Base-by-base conservation (phyloP, 106 monocot species). In the Dioscorea zingiberensis region DNA sequence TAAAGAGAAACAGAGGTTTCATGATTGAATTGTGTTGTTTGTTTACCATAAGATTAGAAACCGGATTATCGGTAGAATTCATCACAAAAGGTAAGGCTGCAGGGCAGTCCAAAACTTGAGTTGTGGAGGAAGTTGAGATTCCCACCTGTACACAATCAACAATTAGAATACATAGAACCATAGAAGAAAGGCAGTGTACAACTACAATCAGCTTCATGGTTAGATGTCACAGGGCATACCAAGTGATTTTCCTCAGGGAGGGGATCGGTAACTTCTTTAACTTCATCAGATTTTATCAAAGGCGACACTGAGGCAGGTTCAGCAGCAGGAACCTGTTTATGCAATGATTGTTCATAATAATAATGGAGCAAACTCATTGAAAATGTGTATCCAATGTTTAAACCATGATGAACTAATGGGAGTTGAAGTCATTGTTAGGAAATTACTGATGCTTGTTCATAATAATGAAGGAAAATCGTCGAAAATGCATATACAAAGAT, bases 201-300 rank as follows among this genome's bases (percentile, higher is more conserved):
- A 38, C 10, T 38, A 38, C 10, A 38, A 38, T 38, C 38, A 7
- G 30, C 30, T 30, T 30, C 30, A 7, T 30, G 2, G 30, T 30
- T 30, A 2, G 38, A 38, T 6, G 10, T 38, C 4, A 10, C 51
- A 18, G 14, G 51, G 51, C 13, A 51, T 78, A 78, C 78, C 62
- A 25, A 15, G 9, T 72, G 46, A 13, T 55, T 62, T 0, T 67
- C 61, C n/a, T 14, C 24, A 25, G 25, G 21, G 17, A 72, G 46
- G 29, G 25, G 61, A 21, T 59, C 27, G 21, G n/a, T 18, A 19
- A 21, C 23, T 44, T 73, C 63, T 45, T 27, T 69, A 38, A 18
- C 26, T 47, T 30, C 69, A 26, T 54, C 38, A 13, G 48, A 44
- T 53, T 68, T 73, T 27, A 58, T 73, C 26, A 16, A 57, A 49